phyloP scores from a whole-genome alignment of 495 filamentous ascomycete genomes.

The Beverwykella pulmonaria region DNA sequence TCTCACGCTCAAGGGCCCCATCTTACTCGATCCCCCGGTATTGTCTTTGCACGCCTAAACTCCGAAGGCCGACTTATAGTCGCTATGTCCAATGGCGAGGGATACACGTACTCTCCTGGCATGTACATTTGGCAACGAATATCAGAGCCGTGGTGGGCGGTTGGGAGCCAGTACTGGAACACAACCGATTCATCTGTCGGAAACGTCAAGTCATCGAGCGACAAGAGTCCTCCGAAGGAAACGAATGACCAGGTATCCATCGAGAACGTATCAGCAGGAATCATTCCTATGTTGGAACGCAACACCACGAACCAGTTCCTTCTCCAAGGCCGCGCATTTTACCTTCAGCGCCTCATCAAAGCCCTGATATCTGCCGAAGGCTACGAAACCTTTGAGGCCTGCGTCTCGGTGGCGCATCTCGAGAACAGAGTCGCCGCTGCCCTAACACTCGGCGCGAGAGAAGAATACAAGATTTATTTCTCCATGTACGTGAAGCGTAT shows the following conservation, averaged over 20 bases:
- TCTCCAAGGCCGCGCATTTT: slow-evolving; percentile 86
- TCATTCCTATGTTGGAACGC: slow-evolving; percentile 89
- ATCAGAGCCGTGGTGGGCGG: slow-evolving; percentile 96
- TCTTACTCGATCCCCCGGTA: slow-evolving; percentile 70
- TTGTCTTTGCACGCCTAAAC: slow-evolving; percentile 90
- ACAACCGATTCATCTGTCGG: slow-evolving; percentile 65
- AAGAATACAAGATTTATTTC: slow-evolving; percentile 88
- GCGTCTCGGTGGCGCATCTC: slow-evolving; percentile 88
- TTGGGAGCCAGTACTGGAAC: slow-evolving; percentile 98
- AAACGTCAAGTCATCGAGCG: slow-evolving; percentile 67
- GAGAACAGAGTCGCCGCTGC: slow-evolving; percentile 94
- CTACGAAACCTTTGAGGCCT: slow-evolving; percentile 88
- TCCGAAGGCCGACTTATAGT: slow-evolving; percentile 80
- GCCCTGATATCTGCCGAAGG: slow-evolving; percentile 80
- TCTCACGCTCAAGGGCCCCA: slow-evolving; percentile 67
- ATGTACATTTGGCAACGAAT: slow-evolving; percentile 95
- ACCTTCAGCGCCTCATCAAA: slow-evolving; percentile 87
- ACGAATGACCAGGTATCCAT: slow-evolving; percentile 57
- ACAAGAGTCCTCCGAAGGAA: slow-evolving; percentile 43
- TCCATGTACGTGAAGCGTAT: slow-evolving; percentile 96
- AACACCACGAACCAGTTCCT: slow-evolving; percentile 91
- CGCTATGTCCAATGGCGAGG: slow-evolving; percentile 88
- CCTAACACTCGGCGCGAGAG: slow-evolving; percentile 76
- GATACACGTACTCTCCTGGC: slow-evolving; percentile 77
- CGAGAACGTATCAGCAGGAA: slow-evolving; percentile 79